Conservation (phyloP, 257 asterid species). For the Dorcoceras hygrometricum region DNA sequence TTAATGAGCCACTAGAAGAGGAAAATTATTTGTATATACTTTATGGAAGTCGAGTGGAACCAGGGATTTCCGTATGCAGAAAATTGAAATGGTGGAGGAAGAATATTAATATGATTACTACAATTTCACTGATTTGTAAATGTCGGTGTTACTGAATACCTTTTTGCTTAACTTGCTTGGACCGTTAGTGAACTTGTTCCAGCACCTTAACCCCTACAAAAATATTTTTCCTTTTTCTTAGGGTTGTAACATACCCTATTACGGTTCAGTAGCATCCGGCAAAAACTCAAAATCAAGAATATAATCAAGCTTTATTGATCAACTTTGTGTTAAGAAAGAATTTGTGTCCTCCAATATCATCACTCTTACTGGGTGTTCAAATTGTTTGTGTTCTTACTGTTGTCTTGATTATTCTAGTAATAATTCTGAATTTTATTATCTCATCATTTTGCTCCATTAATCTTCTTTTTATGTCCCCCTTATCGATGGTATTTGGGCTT, state of each 20-base stretch:
- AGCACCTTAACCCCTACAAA: slow-evolving; percentile 12
- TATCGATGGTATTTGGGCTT: slow-evolving; percentile 1
- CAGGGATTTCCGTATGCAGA: not conserved
- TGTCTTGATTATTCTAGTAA: not conserved
- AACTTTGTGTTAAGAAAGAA: slow-evolving; percentile 8
- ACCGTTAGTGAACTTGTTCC: slow-evolving; percentile 5
- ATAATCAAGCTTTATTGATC: not conserved
- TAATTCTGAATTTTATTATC: not conserved
- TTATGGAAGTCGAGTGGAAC: not conserved
- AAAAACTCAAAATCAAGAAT: not conserved
- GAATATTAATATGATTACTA: not conserved
- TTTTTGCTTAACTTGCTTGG: not conserved
- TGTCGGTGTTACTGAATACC: not conserved
- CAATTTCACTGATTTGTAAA: not conserved
- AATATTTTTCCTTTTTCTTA: slow-evolving; percentile 2
- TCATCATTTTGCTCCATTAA: slow-evolving; percentile 1
- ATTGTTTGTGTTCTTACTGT: slow-evolving; percentile 1
- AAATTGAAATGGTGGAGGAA: slow-evolving; percentile 12
- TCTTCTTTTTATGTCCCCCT: slow-evolving; percentile 5
- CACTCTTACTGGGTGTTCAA: slow-evolving; percentile 8
- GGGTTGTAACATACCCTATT: not conserved
- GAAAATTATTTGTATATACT: not conserved
- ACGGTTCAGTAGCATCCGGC: not conserved
- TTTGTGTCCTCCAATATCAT: slow-evolving; percentile 3
- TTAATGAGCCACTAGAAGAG: slow-evolving; percentile 5